These are phyloP conservation scores for Malus hybrid DNA, from an alignment of 331 rosid genomes.

Conservation along the genomic window DNA sequence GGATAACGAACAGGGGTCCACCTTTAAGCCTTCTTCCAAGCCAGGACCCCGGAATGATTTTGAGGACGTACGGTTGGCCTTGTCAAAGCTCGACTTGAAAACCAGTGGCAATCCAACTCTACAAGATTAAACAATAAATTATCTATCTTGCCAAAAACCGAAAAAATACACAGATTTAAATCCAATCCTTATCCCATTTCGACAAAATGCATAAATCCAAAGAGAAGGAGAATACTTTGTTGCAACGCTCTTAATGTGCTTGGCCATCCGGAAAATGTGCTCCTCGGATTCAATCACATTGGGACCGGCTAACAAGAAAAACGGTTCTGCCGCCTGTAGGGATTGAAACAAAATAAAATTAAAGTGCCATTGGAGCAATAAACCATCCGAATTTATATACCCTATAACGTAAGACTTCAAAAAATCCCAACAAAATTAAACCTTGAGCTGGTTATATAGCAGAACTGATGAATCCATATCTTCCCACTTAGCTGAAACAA, in stretches of 20 bases:
- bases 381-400: neutral
- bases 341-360: slow-evolving; percentile 4
- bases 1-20: slow-evolving; percentile 7
- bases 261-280: slow-evolving; percentile 75
- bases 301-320: slow-evolving; percentile 87
- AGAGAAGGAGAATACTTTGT: slow-evolving; percentile 45
- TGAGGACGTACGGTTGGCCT: slow-evolving; percentile 93
- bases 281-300: slow-evolving; percentile 96
- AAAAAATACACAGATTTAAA: neutral
- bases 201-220: neutral
- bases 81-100: slow-evolving; percentile 96
- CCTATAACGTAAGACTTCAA: neutral
- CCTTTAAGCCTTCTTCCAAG: slow-evolving; percentile 86
- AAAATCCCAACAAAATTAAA: neutral
- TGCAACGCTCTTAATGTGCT: slow-evolving; percentile 52
- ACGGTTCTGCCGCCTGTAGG: slow-evolving; percentile 67
- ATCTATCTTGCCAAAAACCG: slow-evolving; percentile 3
- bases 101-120: slow-evolving; percentile 88
- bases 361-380: neutral
- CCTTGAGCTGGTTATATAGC: slow-evolving; percentile 52
- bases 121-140: slow-evolving; percentile 24
- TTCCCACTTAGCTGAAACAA: slow-evolving; percentile 1
- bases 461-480: slow-evolving; percentile 36
- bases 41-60: slow-evolving; percentile 99
- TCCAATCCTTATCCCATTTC: neutral